Percentiles rank a stretch among this genome's conserved stretches.
phyloP scores from a whole-genome alignment of 345 rosid genomes.

The Schrenkiella parvula region DNA sequence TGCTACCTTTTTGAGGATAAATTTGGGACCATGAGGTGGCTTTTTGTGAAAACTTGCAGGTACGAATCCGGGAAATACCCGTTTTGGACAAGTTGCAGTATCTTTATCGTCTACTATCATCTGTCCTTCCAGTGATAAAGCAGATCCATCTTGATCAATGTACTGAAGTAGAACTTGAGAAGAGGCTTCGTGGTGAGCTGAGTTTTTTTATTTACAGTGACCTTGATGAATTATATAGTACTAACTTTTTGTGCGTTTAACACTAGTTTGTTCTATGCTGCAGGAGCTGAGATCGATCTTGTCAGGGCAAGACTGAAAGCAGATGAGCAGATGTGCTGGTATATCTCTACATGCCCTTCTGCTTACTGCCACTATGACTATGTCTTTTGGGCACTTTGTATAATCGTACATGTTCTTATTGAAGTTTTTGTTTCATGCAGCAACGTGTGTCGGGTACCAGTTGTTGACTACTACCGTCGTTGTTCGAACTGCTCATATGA shows the following conservation, averaged over 20 bases:
- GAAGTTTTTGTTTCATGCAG: constrained; percentile 46
- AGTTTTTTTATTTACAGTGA: constrained; percentile 7
- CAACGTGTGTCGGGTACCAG: constrained; percentile 86
- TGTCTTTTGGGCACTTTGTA: not conserved
- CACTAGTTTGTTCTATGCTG: constrained; percentile 16
- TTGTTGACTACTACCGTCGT: constrained; percentile 93
- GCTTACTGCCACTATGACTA: not conserved
- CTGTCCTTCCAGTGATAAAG: constrained; percentile 86
- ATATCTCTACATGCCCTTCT: constrained; percentile 5
- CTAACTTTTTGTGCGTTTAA: not conserved
- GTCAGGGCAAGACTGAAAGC: constrained; percentile 75
- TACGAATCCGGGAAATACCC: constrained; percentile 67
- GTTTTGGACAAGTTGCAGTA: constrained; percentile 82
- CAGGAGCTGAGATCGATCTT: constrained; percentile 75
- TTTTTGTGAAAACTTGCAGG: constrained; percentile 43
- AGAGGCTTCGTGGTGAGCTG: constrained; percentile 66
- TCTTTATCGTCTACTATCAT: constrained; percentile 68
- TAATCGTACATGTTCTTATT: constrained; percentile 4
- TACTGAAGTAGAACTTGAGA: constrained; percentile 82
- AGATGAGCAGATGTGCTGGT: constrained; percentile 99
- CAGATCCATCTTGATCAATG: constrained; percentile 85
- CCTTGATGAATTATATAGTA: not conserved
- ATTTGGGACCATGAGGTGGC: constrained; percentile 7
- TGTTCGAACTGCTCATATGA: constrained; percentile 81
- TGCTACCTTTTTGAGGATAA: not conserved